Base-by-base conservation (phyloP, 2,329 filamentous ascomycete genomes). In the Aureobasidium sp. region DNA sequence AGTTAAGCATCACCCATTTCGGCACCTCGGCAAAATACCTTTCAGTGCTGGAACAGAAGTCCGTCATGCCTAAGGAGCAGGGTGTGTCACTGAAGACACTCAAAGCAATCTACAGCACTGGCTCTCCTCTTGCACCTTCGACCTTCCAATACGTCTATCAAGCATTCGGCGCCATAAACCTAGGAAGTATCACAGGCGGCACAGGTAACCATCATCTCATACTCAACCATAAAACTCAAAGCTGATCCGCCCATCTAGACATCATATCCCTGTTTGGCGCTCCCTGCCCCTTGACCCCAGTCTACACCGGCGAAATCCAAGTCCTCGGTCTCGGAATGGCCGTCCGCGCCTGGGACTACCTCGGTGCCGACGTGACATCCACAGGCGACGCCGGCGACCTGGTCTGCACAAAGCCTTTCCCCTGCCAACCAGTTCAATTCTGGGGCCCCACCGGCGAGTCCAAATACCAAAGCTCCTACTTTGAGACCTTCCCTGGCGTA, bases 1-100 rank as follows among this genome's bases (percentile, higher is more conserved):
- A 90, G 66, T 81, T 95, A 11, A 77, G 81, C 36, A 91, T 97
- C 58, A 96, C 91, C 0, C 92, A 97, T 71, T 97, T 97, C 68
- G 94, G 94, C 58, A 97, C 93, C 0, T 94, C 89, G 1, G 93
- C 94, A 3, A 93, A 96, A 67, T 99, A 97, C 71, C 86, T 99
- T 14, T 93, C 89, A 0, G 82, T 95, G 4, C 83, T 99, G 9
- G 94, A 99, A 73, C 89, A 95, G 65, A 89, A 89, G 65, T 78
- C 78, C 25, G 74, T 91, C 47, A 78, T 81, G 55, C 89, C 89
- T 1, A 73, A 68, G 25, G 64, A 70, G 6, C 74, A 85, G 13
- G 80, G 85, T 63, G 81, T 93, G 29, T 80, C 81, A 0, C 66
- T 81, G 25, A 68, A 71, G 11, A 79, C 80, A 1, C 79, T 99